Evolutionary conservation across 768 basidiomycete genomes (phyloP), one percentile per base, ranked within the genome.

Genomic region (Lepiota brunneoincarnata): DNA sequence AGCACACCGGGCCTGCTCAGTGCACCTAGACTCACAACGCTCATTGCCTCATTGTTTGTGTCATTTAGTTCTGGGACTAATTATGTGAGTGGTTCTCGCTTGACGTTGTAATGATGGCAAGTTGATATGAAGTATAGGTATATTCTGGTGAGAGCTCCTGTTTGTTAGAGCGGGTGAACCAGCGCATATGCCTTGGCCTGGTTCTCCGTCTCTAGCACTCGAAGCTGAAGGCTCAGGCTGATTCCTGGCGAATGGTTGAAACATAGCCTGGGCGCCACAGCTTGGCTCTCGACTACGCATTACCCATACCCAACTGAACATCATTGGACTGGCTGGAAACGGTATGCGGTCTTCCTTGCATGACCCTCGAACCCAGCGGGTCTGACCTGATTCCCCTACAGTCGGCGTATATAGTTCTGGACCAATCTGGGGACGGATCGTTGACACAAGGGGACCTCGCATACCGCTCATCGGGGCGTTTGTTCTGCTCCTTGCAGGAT

Each of bases 221-320:
- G 7, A 9, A 9, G 11, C 31, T 31, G 31, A 31, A 9, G 31
- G 31, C n/a, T n/a, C n/a, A n/a, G n/a, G n/a, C n/a, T n/a, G n/a
- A n/a, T n/a, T n/a, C n/a, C n/a, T n/a, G n/a, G 18, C 26, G 35
- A 20, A 42, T 42, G 39, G 14, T 38, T 34, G 45, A 35, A 14
- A 45, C 39, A 21, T 50, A 86, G 93, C 91, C 17, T 97, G 94
- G 66, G 83, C 89, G 1, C 93, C 93, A 0, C 93, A 96, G 65
- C 79, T 96, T 4, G 90, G 89, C 1, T 71, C 83, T n/a, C 80
- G 83, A 37, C 78, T 96, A 15, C 73, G 78, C 42, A 80, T 95
- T 47, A 79, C 81, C 3, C 89, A 94, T 51, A 95, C 93, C 0
- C 82, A 89, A 54, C 74, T 92, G 34, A 95, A 96, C 60, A 67